Conservation (phyloP, 805 yeast genomes). For the Pichia eremophila region DNA sequence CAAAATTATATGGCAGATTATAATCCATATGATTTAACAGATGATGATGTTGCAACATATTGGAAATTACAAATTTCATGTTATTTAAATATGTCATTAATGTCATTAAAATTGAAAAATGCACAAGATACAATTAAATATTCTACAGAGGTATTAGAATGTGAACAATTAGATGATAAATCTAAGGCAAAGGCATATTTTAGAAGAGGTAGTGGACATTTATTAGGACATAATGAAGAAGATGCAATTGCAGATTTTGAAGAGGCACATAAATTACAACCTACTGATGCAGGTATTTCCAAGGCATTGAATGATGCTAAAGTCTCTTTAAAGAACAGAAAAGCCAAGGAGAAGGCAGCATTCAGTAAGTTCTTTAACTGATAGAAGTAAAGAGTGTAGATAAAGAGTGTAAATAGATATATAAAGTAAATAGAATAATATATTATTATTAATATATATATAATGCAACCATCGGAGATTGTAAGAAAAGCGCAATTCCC, state of each 20-base stretch:
- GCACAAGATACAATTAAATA: slow-evolving; percentile 47
- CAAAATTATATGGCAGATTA: slow-evolving; percentile 59
- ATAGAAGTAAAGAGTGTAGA: too few relatives aligned
- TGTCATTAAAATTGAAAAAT: slow-evolving; percentile 54
- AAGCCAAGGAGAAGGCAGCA: slow-evolving; percentile 64
- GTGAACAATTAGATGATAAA: slow-evolving; percentile 48
- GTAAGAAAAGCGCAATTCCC: too few relatives aligned
- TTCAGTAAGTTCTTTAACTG: slow-evolving; percentile 56
- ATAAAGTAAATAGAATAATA: too few relatives aligned
- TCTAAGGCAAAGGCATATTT: slow-evolving; percentile 78
- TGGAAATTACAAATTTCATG: slow-evolving; percentile 52
- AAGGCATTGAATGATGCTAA: slow-evolving; percentile 57
- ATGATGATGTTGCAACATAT: slow-evolving; percentile 41
- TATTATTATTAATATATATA: too few relatives aligned
- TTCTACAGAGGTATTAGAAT: slow-evolving; percentile 58
- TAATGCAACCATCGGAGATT: too few relatives aligned
- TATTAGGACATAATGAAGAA: slow-evolving; percentile 56
- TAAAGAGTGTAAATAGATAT: too few relatives aligned
- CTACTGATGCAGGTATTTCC: slow-evolving; percentile 62
- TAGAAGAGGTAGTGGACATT: slow-evolving; percentile 74
- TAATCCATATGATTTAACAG: slow-evolving; percentile 59
- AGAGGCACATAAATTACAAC: slow-evolving; percentile 54
- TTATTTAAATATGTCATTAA: slow-evolving; percentile 65
- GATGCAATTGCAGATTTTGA: slow-evolving; percentile 58
- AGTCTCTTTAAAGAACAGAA: slow-evolving; percentile 39